phyloP scores from a whole-genome alignment of 805 yeast genomes.

The Saturnispora sanitii region DNA sequence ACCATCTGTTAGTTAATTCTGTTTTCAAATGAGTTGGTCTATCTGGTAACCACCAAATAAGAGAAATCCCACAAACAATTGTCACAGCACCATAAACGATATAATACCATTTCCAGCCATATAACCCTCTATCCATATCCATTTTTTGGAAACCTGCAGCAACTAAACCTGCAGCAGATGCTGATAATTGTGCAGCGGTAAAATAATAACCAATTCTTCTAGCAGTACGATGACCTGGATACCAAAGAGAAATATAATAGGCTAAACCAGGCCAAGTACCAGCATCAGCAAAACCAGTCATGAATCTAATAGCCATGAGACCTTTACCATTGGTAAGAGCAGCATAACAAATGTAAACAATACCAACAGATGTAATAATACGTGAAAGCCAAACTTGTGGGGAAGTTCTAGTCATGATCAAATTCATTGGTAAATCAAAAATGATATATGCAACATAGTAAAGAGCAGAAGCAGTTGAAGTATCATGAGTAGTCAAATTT shows the following conservation, averaged over 20 bases:
- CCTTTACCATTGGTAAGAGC: slow-evolving; percentile 50
- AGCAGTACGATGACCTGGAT: slow-evolving; percentile 69
- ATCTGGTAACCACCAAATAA: slow-evolving; percentile 83
- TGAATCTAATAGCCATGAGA: slow-evolving; percentile 58
- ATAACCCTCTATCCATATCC: slow-evolving; percentile 58
- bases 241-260: slow-evolving; percentile 76
- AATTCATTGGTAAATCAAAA: slow-evolving; percentile 83
- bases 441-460: slow-evolving; percentile 76
- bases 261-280: slow-evolving; percentile 91
- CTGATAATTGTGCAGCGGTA: slow-evolving; percentile 87
- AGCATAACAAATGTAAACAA: slow-evolving; percentile 66
- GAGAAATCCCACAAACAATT: slow-evolving; percentile 47
- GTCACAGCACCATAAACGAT: slow-evolving; percentile 68
- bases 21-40: slow-evolving; percentile 38
- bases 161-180: slow-evolving; percentile 81
- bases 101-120: slow-evolving; percentile 86
- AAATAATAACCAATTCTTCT: slow-evolving; percentile 79
- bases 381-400: slow-evolving; percentile 83
- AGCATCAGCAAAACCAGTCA: slow-evolving; percentile 71
- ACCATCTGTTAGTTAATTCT: slow-evolving; percentile 10
- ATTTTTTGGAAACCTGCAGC: slow-evolving; percentile 82
- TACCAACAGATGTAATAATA: slow-evolving; percentile 66
- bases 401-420: slow-evolving; percentile 70
- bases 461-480: slow-evolving; percentile 68
- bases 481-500: slow-evolving; percentile 42